Conservation (phyloP, 345 rosid species). For the Lepidium sativum region DNA sequence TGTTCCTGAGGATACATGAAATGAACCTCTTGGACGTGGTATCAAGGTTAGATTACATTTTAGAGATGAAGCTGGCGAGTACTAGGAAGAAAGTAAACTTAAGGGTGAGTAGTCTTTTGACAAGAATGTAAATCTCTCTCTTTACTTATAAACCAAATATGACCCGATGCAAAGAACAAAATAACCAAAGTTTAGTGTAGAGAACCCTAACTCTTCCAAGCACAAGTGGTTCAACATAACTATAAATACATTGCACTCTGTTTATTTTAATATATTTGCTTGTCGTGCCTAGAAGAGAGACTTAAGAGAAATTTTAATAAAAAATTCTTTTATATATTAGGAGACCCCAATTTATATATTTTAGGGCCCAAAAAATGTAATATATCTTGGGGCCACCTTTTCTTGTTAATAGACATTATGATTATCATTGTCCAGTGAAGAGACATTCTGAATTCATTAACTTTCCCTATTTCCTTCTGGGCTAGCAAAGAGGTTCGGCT, state of each 20-base stretch:
- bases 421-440: conserved; percentile 39
- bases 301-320: no score
- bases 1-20: conserved; percentile 91
- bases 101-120: conserved; percentile 43
- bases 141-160: background rate
- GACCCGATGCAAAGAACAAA: background rate
- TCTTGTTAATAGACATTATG: no score
- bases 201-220: background rate
- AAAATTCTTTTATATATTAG: no score
- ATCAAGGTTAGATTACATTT: conserved; percentile 89
- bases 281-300: no score
- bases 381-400: no score
- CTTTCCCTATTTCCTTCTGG: conserved; percentile 89
- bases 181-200: background rate
- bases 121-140: background rate
- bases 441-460: conserved; percentile 95
- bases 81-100: conserved; percentile 83
- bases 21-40: no score
- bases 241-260: no score
- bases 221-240: background rate
- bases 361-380: no score
- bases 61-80: conserved; percentile 93
- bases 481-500: conserved; percentile 89
- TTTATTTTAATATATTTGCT: no score
- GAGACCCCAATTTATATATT: no score